Evolutionary conservation across 192 early-diverging fungal species (phyloP), one percentile per base, ranked within the genome.

Genomic region (Coemansia erecta): DNA sequence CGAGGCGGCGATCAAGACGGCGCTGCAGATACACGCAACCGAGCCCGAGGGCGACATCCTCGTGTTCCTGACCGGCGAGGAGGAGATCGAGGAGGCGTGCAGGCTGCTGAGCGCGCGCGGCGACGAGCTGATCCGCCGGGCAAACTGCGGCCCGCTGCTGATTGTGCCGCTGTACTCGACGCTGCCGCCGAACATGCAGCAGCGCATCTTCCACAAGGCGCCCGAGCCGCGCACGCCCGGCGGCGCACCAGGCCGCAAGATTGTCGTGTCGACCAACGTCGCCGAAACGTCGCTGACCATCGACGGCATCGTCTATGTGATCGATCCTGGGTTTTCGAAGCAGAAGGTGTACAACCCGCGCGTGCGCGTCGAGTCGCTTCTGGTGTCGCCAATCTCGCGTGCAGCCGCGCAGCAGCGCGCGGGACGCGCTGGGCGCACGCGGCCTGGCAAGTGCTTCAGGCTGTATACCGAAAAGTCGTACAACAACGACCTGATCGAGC

Each of bases 301-400:
- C 48, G 96, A 98, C 70, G 96, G 95, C 63, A 96, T 99, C 55
- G 95, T 98, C 11, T 98, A 98, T 73, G 98, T 98, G 39, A 90
- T 99, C 58, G 98, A 98, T 64, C 94, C 94, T 43, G 98, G 96
- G 9, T 98, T 99, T 64, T 87, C 94, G n/a, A 99, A 99, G 65
- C 96, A 98, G 77, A 98, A 98, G 74, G 94, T 98, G 22, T 99
- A 97, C 78, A 95, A 99, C 71, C 96, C 98, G 28, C 89, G 97
- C 54, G 91, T 97, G 54, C 85, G 95, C 53, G 94, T 98, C 47
- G 98, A 98, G 71, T 92, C 90, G 21, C 84, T 99, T 54, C 78
- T 98, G 55, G 95, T 98, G 13, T 90, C 87, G 23, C 96, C 98
- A 9, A 98, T 98, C 55, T 92, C 89, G 58, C 92, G 91, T 56